Base-by-base conservation (phyloP, 768 basidiomycete genomes). In the Boletellus sp. region DNA sequence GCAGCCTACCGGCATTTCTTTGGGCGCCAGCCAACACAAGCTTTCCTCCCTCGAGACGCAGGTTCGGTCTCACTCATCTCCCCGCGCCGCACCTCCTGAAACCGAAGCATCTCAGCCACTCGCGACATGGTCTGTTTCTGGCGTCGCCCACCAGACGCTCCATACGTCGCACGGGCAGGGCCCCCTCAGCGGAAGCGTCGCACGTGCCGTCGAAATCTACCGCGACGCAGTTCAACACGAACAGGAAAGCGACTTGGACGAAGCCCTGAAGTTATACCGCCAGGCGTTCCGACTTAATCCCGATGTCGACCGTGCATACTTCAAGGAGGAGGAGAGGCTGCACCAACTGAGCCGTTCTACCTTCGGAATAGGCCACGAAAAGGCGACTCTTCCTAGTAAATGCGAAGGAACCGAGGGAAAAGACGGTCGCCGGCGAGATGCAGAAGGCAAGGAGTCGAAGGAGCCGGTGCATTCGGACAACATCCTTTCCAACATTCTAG, bases 331-430 rank as follows among this genome's bases (percentile, higher is more conserved):
- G 60, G 70, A 61, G 37, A 62, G 58, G 48, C 28, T 57, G 28
- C 56, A 58, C 10, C 51, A 57, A 36, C 41, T 42, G 23, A 40
- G 42, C 34, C 48, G 40, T 37, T 43, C 59, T 26, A 20, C 35
- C 23, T 17, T 16, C 13, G 34, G 38, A 84, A 80, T 80, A 42
- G 75, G 75, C 13, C 78, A 79, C 65, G 88, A 83, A 57, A 87
- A 84, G 33, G 86, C 78, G 63, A 85, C 80, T 47, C 86, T 84
- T 87, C 90, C 89, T 1, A 89, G 89, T 51, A 95, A 70, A 9
- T 89, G 12, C 8, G 58, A 47, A 37, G 43, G 15, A 88, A 67
- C 38, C 86, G 83, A 51, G 85, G 51, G 78, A 78, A 70, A 92
- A 90, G 59, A 90, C 13, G 16, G 66, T 59, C 84, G 84, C 67